Base-by-base conservation (phyloP, 2,329 filamentous ascomycete genomes). In the Aspergillus caelatus region DNA sequence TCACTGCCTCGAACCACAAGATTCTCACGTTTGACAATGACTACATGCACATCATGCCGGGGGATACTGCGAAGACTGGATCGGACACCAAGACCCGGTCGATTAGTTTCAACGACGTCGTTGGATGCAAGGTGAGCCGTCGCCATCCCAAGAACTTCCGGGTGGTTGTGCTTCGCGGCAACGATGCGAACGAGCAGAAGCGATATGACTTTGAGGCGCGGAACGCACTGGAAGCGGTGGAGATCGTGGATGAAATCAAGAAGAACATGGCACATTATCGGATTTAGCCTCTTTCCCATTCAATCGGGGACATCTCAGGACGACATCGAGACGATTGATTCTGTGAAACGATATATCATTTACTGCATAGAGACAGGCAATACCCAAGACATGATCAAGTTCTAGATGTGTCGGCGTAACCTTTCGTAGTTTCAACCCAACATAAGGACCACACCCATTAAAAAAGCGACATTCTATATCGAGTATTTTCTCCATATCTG, bases 131-230 rank as follows among this genome's bases (percentile, higher is more conserved):
- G 72, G 86, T 89, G 56, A 87, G 84, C 69, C 82, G 86, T 64
- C 84, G 87, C 65, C 88, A 90, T 72, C 85, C 86, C 10, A 87
- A 87, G 76, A 87, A 86, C 70, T 87, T 90, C 69, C 78, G 86
- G 28, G 83, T 89, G 11, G 79, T 89, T 48, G 86, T 89, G 21
- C 85, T 86, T 61, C 81, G 85, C 66, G 83, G 87, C 67, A 83
- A 85, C 54, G 88, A 89, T 74, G 83, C 86, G 68, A 83, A 83
- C 34, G 88, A 89, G 75, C 86, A 85, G 68, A 90, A 90, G 76
- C 75, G 88, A 66, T 90, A 90, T 75, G 88, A 90, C 70, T 89
- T 90, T 74, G 88, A 89, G 73, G 86, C 87, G 50, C 79, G 80
- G 58, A 87, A 80, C 66, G 78, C 81, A 10, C 78, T 81, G 28